phyloP scores from a whole-genome alignment of 1,284 basidiomycete genomes.

The Malassezia japonica region DNA sequence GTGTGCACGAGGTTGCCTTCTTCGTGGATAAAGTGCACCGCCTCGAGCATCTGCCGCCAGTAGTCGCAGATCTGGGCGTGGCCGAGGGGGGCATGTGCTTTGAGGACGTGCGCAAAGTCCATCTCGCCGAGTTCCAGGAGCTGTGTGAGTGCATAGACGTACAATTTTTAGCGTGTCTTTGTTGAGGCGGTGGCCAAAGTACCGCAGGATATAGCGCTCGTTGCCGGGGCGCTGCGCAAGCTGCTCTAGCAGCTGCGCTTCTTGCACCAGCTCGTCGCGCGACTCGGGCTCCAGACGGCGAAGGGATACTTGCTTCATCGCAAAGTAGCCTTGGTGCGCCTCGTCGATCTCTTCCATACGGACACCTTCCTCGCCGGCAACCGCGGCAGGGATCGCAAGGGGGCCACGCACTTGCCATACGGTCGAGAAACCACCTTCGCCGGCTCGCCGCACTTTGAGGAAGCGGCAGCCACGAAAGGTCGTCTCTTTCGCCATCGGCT shows the following conservation, averaged over 20 bases:
- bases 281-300: conserved; percentile 40
- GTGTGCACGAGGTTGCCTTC: conserved; percentile 42
- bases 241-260: conserved; percentile 38
- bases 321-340: conserved; percentile 39
- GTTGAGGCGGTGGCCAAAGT: conserved; percentile 43
- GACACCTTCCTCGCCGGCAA: conserved; percentile 17
- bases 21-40: conserved; percentile 46
- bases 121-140: conserved; percentile 44
- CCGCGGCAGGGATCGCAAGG: conserved; percentile 19
- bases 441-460: conserved; percentile 32
- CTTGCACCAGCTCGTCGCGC: conserved; percentile 40
- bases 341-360: conserved; percentile 32
- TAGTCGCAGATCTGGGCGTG: conserved; percentile 30
- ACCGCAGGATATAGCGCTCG: conserved; percentile 40
- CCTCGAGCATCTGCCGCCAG: conserved; percentile 46
- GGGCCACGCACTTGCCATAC: conserved; percentile 44
- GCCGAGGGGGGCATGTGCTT: conserved; percentile 25
- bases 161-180: conserved; percentile 39
- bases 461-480: conserved; percentile 35
- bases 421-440: conserved; percentile 44
- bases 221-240: conserved; percentile 32
- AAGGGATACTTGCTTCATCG: conserved; percentile 45
- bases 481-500: conserved; percentile 6
- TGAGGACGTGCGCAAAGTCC: conserved; percentile 38
- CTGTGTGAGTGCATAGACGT: conserved; percentile 11